Evolutionary conservation across 148 eudicot species (phyloP).

Genomic region (Pouteria glomerata): DNA sequence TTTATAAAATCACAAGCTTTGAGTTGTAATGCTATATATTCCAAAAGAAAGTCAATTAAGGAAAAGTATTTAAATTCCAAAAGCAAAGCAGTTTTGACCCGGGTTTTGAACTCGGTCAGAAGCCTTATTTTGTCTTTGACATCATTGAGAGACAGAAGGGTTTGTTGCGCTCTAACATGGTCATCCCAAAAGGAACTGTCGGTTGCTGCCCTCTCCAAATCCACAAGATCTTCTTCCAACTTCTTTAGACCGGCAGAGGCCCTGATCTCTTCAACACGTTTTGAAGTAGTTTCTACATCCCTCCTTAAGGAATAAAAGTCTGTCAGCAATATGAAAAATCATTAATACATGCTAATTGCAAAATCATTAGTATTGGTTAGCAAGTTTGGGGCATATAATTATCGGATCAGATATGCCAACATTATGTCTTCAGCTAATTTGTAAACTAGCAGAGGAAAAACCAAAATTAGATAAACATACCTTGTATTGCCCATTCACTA

Average conservation of each 20-base stretch:
- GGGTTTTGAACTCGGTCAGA: constrained; percentile 65
- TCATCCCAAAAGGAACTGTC: constrained; percentile 92
- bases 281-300: constrained; percentile 60
- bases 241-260: constrained; percentile 65
- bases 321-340: constrained; percentile 21
- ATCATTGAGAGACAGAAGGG: constrained; percentile 71
- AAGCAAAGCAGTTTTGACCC: constrained; percentile 38
- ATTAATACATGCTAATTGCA: not conserved
- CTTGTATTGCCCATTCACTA: constrained; percentile 90
- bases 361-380: not conserved
- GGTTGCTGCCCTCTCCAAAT: constrained; percentile 68
- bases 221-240: constrained; percentile 61
- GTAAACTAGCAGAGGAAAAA: not conserved
- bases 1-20: not conserved
- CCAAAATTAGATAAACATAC: constrained; percentile 24
- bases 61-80: not conserved
- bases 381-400: not conserved
- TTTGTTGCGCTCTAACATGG: constrained; percentile 82
- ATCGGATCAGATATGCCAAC: not conserved
- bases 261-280: constrained; percentile 74
- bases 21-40: not conserved
- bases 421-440: not conserved
- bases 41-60: not conserved
- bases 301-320: constrained; percentile 86
- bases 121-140: constrained; percentile 75